Evolutionary conservation across 2,329 filamentous ascomycete genomes (phyloP).

Genomic region (Ceratocystiopsis brevicomis): DNA sequence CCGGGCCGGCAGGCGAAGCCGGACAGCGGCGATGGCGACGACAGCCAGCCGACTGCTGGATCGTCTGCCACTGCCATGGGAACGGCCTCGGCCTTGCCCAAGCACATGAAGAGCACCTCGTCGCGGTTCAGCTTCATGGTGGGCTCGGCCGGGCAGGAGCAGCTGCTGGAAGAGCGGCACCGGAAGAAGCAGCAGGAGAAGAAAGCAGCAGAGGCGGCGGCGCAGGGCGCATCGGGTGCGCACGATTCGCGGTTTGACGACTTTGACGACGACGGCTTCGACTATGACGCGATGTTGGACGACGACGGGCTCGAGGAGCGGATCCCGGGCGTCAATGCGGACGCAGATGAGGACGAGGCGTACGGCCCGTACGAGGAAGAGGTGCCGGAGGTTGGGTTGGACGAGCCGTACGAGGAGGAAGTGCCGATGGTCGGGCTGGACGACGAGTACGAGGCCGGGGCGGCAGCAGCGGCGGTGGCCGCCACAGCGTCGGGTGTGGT

Average conservation of each 20-base stretch:
- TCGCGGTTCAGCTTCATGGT: conserved; percentile 69
- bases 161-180: conserved; percentile 54
- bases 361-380: conserved; percentile 9
- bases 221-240: conserved; percentile 8
- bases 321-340: conserved; percentile 38
- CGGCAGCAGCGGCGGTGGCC: not conserved
- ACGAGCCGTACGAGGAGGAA: conserved; percentile 8
- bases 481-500: too few relatives aligned
- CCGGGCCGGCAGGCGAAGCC: not conserved
- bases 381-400: conserved; percentile 2
- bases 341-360: conserved; percentile 21
- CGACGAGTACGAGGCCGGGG: not conserved
- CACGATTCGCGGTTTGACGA: conserved; percentile 40
- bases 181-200: conserved; percentile 46
- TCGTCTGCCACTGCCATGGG: conserved; percentile 2
- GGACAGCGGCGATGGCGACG: not conserved
- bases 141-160: conserved; percentile 47
- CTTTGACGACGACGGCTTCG: conserved; percentile 40
- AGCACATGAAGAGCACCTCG: conserved; percentile 56
- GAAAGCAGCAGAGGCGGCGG: conserved; percentile 20
- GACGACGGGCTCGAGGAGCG: conserved; percentile 46
- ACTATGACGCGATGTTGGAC: conserved; percentile 46
- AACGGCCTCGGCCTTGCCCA: conserved; percentile 24
- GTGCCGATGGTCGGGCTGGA: not conserved
- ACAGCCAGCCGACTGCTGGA: not conserved